Base-by-base conservation (phyloP, 164 flowering plant species). In the Vitis riparia region DNA sequence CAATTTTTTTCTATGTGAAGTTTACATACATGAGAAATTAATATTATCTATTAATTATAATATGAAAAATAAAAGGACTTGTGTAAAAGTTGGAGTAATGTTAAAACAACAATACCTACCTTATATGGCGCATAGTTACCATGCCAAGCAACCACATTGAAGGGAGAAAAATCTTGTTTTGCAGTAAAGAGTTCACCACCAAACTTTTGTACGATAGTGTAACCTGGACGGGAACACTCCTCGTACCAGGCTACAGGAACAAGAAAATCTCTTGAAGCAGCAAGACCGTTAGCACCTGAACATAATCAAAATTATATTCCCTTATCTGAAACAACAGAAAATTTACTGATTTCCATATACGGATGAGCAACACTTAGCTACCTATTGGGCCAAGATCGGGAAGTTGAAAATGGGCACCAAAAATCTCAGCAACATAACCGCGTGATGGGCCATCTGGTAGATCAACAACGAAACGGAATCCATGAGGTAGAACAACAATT, bases 351-450 rank as follows among this genome's bases (percentile, higher is more conserved):
- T 13, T 37, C 44, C 44, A 37, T 37, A 37, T 16, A 62, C 48
- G 55, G 27, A 29, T 58, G n/a, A 65, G 47, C 6, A 52, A 62
- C 15, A 71, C 58, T 70, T 32, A 65, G 50, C 13, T 80, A 94
- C 98, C 98, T 84, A 92, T 94, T 44, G 97, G 98, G 15, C 99
- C 97, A 68, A 92, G 94, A 75, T 94, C 99, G 58, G 99, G 99
- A 73, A 94, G 97, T 66, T 92, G 93, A 72, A 85, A 91, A 85
- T 94, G 99, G 63, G 91, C 70, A 19, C 97, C 96, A 71, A 91
- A 94, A 71, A 91, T 81, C 81, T 94, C 99, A 55, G 96, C 91
- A 71, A 92, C 88, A 78, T 94, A 94, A 64, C 97, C 98, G 51
- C 94, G 88, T 48, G 97, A 89, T 29, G 95, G 91, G 12, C 98